Evolutionary conservation across 495 filamentous ascomycete genomes (phyloP).

Genomic region (Lentithecium fluviatile): DNA sequence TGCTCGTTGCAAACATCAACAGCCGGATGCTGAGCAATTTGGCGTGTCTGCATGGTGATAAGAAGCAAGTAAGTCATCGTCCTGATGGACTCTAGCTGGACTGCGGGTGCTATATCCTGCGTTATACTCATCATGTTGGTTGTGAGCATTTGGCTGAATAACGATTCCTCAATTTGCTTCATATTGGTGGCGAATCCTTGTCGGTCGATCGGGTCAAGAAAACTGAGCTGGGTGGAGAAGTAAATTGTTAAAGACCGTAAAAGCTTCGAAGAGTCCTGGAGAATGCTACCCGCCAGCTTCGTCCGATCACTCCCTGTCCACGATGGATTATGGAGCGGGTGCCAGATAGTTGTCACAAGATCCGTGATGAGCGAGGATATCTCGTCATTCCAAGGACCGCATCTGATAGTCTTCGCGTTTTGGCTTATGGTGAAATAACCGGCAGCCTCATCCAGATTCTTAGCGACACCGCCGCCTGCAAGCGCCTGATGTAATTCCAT

Average conservation of each 20-base stretch:
- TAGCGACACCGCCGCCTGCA: conserved; percentile 32
- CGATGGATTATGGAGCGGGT: background rate
- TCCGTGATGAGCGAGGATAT: conserved; percentile 22
- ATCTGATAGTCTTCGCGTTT: conserved; percentile 21
- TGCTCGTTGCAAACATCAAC: conserved; percentile 15
- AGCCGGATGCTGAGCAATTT: conserved; percentile 26
- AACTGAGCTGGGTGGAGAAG: conserved; percentile 51
- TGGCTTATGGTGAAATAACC: conserved; percentile 35
- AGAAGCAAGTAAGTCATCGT: conserved; percentile 30
- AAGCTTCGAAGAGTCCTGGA: conserved; percentile 2
- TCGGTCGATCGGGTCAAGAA: conserved; percentile 52
- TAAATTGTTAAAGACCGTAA: conserved; percentile 50
- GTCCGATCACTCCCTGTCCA: background rate
- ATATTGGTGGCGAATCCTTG: conserved; percentile 30
- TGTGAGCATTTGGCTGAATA: conserved; percentile 1
- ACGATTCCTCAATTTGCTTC: conserved; percentile 14
- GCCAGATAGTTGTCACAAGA: conserved; percentile 6
- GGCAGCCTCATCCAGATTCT: conserved; percentile 46
- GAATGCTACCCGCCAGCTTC: background rate
- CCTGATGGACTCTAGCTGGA: conserved; percentile 6
- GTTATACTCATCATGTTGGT: background rate
- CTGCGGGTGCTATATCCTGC: background rate
- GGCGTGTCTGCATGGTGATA: conserved; percentile 31
- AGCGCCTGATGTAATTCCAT: conserved; percentile 54
- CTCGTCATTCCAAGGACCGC: conserved; percentile 42